Evolutionary conservation across 2,329 filamentous ascomycete genomes (phyloP).

Genomic region (Alternaria ventricosa): DNA sequence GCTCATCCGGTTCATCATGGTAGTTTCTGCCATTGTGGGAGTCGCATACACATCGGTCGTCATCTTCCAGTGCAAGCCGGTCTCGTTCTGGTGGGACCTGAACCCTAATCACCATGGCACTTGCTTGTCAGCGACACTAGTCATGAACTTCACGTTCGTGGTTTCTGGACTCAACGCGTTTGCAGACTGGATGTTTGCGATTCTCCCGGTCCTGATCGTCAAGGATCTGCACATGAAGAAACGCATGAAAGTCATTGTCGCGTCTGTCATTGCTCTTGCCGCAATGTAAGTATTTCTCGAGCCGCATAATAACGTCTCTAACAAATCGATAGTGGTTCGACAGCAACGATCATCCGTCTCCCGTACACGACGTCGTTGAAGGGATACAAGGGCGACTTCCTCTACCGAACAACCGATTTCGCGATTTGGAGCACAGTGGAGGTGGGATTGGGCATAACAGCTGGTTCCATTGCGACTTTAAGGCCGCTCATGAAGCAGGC

Average conservation of each 20-base stretch:
- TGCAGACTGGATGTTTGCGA: conserved; percentile 39
- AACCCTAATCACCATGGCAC: conserved; percentile 45
- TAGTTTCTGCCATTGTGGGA: conserved; percentile 53
- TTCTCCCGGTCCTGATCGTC: conserved; percentile 57
- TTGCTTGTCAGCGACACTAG: conserved; percentile 52
- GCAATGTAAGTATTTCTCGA: conserved; percentile 33
- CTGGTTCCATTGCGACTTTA: conserved; percentile 37
- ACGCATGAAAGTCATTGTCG: conserved; percentile 60
- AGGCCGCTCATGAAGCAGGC: conserved; percentile 33
- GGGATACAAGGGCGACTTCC: conserved; percentile 39
- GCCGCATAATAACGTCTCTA: conserved; percentile 1
- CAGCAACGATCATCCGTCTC: conserved; percentile 38
- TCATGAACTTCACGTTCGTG: conserved; percentile 60
- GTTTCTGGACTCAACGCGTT: conserved; percentile 36
- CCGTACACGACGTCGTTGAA: conserved; percentile 35
- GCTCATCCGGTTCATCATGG: conserved; percentile 56
- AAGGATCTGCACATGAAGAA: conserved; percentile 62
- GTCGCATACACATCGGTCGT: conserved; percentile 58
- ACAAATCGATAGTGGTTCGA: conserved; percentile 45
- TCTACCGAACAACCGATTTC: conserved; percentile 39
- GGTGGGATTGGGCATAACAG: conserved; percentile 36
- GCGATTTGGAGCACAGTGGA: conserved; percentile 42
- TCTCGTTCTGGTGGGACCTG: conserved; percentile 58
- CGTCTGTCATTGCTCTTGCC: conserved; percentile 59
- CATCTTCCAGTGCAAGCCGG: conserved; percentile 60